Conservation (phyloP, 495 filamentous ascomycete genomes). For the Zalerion maritima region DNA sequence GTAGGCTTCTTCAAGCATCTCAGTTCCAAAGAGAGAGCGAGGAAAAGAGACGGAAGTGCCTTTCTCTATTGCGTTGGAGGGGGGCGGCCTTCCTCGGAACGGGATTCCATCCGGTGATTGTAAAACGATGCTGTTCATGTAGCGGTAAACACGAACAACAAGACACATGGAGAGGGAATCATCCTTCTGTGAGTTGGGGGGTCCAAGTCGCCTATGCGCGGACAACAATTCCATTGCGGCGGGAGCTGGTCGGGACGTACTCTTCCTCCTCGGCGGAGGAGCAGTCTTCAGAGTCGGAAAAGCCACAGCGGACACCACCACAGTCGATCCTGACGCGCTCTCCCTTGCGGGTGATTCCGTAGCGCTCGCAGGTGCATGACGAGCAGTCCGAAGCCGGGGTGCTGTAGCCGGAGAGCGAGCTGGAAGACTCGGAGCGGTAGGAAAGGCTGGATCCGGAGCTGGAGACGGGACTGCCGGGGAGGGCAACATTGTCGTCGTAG, state of each 20-base stretch:
- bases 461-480: constrained; percentile 45
- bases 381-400: constrained; percentile 36
- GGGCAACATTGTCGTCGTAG: constrained; percentile 40
- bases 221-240: constrained; percentile 69
- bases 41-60: constrained; percentile 7
- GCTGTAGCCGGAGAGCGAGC: constrained; percentile 57
- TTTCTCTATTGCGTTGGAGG: constrained; percentile 10
- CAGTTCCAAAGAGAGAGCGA: too few species aligned
- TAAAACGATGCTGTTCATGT: too few species aligned
- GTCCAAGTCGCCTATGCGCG: constrained; percentile 27
- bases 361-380: constrained; percentile 79
- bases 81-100: constrained; percentile 15
- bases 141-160: too few species aligned
- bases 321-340: constrained; percentile 91
- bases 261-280: constrained; percentile 47
- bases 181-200: too few species aligned
- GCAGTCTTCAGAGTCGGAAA: constrained; percentile 46
- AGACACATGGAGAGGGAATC: too few species aligned
- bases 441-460: constrained; percentile 62
- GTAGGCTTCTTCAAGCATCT: constrained; percentile 15
- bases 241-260: constrained; percentile 39
- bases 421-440: constrained; percentile 61
- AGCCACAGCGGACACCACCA: constrained; percentile 72
- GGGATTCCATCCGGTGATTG: too few species aligned
- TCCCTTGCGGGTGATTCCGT: constrained; percentile 86